phyloP scores from a whole-genome alignment of 2,329 filamentous ascomycete genomes.

The Ophiostoma montium region DNA sequence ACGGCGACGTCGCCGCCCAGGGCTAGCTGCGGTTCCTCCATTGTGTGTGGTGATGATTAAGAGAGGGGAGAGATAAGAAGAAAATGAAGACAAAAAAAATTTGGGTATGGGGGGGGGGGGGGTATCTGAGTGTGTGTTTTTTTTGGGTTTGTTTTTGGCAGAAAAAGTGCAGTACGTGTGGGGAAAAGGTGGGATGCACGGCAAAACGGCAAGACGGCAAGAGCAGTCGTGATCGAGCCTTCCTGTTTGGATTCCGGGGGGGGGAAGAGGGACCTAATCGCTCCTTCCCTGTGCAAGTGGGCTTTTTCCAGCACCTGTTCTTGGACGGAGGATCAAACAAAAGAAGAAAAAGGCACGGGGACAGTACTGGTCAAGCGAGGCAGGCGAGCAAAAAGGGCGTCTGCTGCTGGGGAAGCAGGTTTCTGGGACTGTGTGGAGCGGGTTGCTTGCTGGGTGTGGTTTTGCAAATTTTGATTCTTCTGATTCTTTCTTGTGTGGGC shows the following conservation, averaged over 20 bases:
- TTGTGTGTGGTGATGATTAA: conserved; percentile 16
- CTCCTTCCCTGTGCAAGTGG: conserved; percentile 2
- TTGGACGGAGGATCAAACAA: conserved; percentile 3
- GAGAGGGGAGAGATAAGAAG: not conserved
- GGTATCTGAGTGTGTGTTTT: conserved; percentile 1
- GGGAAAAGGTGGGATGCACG: too few relatives aligned
- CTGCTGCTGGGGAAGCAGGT: not conserved
- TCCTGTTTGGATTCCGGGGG: not conserved
- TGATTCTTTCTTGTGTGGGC: not conserved
- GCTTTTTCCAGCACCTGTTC: conserved; percentile 6
- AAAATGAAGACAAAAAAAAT: not conserved
- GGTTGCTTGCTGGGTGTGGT: not conserved
- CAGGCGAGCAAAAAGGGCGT: not conserved
- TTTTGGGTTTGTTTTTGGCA: not conserved
- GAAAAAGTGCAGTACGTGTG: too few relatives aligned
- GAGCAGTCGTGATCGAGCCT: not conserved
- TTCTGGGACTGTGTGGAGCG: not conserved
- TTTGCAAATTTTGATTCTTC: not conserved
- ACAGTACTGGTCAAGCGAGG: not conserved
- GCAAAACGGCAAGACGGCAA: too few relatives aligned
- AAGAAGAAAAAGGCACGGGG: not conserved
- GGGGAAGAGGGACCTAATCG: too few relatives aligned
- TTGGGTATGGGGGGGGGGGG: not conserved
- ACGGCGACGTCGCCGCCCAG: conserved; percentile 21
- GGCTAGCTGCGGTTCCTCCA: conserved; percentile 26